Conservation (phyloP, 2,329 filamentous ascomycete species). For the Penicillium sclerotiorum region DNA sequence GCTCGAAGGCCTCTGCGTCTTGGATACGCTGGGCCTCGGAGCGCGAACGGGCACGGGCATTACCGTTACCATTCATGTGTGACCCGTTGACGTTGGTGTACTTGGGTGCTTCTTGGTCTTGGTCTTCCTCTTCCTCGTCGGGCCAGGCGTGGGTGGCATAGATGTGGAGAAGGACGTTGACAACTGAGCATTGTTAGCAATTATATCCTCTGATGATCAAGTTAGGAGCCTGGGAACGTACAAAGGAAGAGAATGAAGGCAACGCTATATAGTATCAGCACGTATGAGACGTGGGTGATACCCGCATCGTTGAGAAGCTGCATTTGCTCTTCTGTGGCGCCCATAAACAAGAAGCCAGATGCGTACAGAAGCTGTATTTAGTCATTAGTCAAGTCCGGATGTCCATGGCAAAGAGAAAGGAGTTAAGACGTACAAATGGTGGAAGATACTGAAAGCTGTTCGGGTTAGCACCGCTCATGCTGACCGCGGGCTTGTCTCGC, state of each 20-base stretch:
- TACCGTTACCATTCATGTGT: conserved; percentile 46
- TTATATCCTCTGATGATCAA: not conserved
- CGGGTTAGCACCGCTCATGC: conserved; percentile 68
- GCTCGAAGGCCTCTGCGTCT: conserved; percentile 90
- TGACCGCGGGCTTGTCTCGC: conserved; percentile 67
- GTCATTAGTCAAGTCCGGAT: conserved; percentile 29
- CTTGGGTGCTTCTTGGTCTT: conserved; percentile 13
- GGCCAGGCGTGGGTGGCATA: conserved; percentile 69
- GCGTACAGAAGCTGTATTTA: conserved; percentile 75
- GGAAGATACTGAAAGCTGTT: conserved; percentile 74
- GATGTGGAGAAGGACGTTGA: conserved; percentile 80
- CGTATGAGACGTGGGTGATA: conserved; percentile 87
- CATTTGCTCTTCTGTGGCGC: conserved; percentile 97
- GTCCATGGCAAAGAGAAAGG: conserved; percentile 13
- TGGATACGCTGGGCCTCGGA: conserved; percentile 58
- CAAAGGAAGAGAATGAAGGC: conserved; percentile 89
- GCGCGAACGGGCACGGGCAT: conserved; percentile 30
- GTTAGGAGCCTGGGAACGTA: conserved; percentile 42
- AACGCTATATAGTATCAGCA: conserved; percentile 87
- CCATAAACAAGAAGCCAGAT: conserved; percentile 95
- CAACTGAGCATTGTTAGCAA: conserved; percentile 53
- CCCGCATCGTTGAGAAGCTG: conserved; percentile 69
- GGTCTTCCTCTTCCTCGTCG: conserved; percentile 32
- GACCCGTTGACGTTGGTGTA: conserved; percentile 18
- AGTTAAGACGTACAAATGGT: conserved; percentile 64